Percentiles rank a stretch among this genome's conserved stretches.
Conservation (phyloP, 192 early-diverging fungal species). For the Podila verticillata region DNA sequence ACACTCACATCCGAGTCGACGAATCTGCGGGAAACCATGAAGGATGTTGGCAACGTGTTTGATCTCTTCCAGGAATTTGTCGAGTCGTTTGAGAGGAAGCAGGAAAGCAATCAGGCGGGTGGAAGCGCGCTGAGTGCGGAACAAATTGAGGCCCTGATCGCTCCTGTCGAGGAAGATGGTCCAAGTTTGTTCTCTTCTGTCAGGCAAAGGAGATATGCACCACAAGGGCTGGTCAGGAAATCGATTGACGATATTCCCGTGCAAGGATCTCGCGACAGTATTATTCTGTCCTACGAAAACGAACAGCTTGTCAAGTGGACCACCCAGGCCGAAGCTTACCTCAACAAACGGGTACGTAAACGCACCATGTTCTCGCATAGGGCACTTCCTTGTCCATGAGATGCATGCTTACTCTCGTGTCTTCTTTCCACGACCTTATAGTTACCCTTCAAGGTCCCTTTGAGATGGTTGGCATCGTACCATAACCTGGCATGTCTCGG, state of each 20-base stretch:
- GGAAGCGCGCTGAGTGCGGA: slow-evolving; percentile 23
- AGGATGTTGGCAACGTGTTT: slow-evolving; percentile 35
- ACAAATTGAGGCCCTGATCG: slow-evolving; percentile 28
- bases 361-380: not conserved
- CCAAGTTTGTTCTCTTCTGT: slow-evolving; percentile 12
- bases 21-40: slow-evolving; percentile 26
- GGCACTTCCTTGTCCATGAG: not conserved
- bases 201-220: slow-evolving; percentile 25
- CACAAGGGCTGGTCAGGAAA: slow-evolving; percentile 21
- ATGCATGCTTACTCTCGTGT: not conserved
- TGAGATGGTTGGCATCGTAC: slow-evolving; percentile 36
- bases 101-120: slow-evolving; percentile 13
- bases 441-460: slow-evolving; percentile 8
- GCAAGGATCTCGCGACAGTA: slow-evolving; percentile 10
- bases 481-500: slow-evolving; percentile 26
- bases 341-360: slow-evolving; percentile 26
- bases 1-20: slow-evolving; percentile 18
- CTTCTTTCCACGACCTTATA: not conserved
- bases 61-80: slow-evolving; percentile 31
- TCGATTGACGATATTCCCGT: slow-evolving; percentile 17
- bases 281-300: slow-evolving; percentile 39
- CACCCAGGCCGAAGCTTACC: slow-evolving; percentile 9
- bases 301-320: slow-evolving; percentile 34
- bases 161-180: slow-evolving; percentile 29
- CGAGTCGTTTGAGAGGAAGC: slow-evolving; percentile 39